Conservation (phyloP, 257 asterid species). For the Forsythia suspensa region DNA sequence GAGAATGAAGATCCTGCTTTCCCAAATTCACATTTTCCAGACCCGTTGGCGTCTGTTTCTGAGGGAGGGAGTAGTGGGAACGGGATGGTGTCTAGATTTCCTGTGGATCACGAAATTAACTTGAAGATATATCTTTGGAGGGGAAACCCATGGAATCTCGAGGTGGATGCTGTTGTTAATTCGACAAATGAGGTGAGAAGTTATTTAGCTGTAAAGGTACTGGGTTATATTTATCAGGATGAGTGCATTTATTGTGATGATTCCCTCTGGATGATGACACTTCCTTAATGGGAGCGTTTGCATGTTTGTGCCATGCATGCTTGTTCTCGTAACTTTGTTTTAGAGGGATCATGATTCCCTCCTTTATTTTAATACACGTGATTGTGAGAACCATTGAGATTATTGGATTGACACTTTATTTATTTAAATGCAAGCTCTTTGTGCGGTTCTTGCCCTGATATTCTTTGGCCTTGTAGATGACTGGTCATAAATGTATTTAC, state of each 20-base stretch:
- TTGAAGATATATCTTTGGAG: slow-evolving; percentile 91
- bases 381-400: not conserved
- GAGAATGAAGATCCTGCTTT: slow-evolving; percentile 64
- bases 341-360: not conserved
- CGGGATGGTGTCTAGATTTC: slow-evolving; percentile 71
- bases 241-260: slow-evolving; percentile 1
- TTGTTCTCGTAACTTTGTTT: not conserved
- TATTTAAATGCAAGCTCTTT: not conserved
- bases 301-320: not conserved
- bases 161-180: slow-evolving; percentile 78
- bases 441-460: not conserved
- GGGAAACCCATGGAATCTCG: slow-evolving; percentile 94
- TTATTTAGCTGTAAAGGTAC: slow-evolving; percentile 13
- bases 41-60: slow-evolving; percentile 70
- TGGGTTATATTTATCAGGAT: not conserved
- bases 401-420: not conserved
- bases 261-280: not conserved
- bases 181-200: slow-evolving; percentile 47
- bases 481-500: not conserved
- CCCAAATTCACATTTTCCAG: slow-evolving; percentile 38
- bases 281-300: not conserved
- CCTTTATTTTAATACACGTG: not conserved
- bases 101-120: slow-evolving; percentile 72
- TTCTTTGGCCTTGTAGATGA: not conserved
- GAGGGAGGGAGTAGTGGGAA: slow-evolving; percentile 67